Conservation (phyloP, 1,139 yeast genomes). For the Geotrichum fermentans region DNA sequence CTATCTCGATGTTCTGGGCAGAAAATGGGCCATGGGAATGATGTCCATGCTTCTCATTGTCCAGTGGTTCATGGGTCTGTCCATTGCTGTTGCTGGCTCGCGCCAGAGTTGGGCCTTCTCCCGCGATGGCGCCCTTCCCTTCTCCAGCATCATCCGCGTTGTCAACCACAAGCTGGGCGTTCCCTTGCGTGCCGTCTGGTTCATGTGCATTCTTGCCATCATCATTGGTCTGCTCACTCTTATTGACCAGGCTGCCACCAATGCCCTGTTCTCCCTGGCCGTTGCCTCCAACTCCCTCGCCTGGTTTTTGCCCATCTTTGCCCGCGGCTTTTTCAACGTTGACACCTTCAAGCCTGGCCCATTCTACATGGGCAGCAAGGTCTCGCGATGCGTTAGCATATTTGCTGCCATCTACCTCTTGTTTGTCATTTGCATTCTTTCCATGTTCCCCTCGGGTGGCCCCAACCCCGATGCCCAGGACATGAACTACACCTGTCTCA, state of each 20-base stretch:
- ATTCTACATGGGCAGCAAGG: slow-evolving; percentile 51
- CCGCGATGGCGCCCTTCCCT: slow-evolving; percentile 84
- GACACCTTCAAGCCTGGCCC: slow-evolving; percentile 57
- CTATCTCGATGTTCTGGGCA: slow-evolving; percentile 60
- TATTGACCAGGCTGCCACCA: slow-evolving; percentile 55
- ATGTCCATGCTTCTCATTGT: slow-evolving; percentile 32
- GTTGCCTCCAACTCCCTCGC: slow-evolving; percentile 60
- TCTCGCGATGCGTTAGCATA: slow-evolving; percentile 38
- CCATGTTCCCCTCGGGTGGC: slow-evolving; percentile 58
- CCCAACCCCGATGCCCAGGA: slow-evolving; percentile 42
- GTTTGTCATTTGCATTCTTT: slow-evolving; percentile 56
- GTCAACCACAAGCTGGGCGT: slow-evolving; percentile 51
- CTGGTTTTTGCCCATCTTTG: slow-evolving; percentile 55
- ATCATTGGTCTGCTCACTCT: slow-evolving; percentile 54
- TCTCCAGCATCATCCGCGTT: slow-evolving; percentile 46
- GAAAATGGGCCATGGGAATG: slow-evolving; percentile 53
- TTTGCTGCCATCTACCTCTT: slow-evolving; percentile 39
- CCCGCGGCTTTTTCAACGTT: slow-evolving; percentile 42
- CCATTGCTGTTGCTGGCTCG: slow-evolving; percentile 73
- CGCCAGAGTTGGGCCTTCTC: slow-evolving; percentile 84
- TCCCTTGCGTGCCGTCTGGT: slow-evolving; percentile 57
- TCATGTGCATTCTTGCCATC: slow-evolving; percentile 47
- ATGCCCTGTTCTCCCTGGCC: slow-evolving; percentile 54
- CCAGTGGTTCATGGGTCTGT: slow-evolving; percentile 57
- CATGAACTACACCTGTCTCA: slow-evolving; percentile 65